A percentile compares a stretch with the other conserved stretches of the same genome.
Conservation (phyloP, 2,329 filamentous ascomycete species). For the Fusarium dlaminii region DNA sequence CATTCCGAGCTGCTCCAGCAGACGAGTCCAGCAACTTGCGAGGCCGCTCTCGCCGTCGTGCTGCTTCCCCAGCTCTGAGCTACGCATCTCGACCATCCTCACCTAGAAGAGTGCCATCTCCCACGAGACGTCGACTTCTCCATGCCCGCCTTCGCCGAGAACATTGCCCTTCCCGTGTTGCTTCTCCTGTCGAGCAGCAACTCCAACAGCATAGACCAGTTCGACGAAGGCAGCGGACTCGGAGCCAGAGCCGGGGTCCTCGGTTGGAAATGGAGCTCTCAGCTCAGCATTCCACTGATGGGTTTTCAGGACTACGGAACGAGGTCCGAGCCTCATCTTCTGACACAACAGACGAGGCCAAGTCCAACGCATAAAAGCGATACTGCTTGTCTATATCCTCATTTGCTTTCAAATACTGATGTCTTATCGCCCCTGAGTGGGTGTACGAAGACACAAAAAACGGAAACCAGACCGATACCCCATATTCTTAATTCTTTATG, state of each 20-base stretch:
- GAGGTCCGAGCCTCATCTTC: conserved; percentile 45
- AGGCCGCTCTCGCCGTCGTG: conserved; percentile 53
- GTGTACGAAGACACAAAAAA: conserved; percentile 6
- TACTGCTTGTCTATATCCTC: not conserved
- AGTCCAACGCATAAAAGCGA: conserved; percentile 17
- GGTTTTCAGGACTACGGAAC: conserved; percentile 48
- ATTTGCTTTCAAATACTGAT: not conserved
- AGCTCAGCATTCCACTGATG: conserved; percentile 40
- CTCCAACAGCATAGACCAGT: conserved; percentile 39
- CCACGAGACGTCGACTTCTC: conserved; percentile 54
- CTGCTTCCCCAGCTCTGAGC: conserved; percentile 48
- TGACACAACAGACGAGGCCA: conserved; percentile 29
- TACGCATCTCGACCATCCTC: conserved; percentile 48
- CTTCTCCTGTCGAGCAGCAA: conserved; percentile 48
- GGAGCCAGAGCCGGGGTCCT: conserved; percentile 51
- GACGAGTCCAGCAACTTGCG: conserved; percentile 56
- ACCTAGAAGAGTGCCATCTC: conserved; percentile 49
- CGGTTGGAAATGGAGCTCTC: conserved; percentile 44
- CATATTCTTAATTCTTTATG: conserved; percentile 25
- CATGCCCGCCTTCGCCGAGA: conserved; percentile 55
- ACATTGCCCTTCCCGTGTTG: conserved; percentile 54
- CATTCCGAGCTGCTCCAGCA: conserved; percentile 44
- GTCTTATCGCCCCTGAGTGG: not conserved
- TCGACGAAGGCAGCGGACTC: conserved; percentile 51
- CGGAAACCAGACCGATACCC: conserved; percentile 30